Percentiles rank a stretch among this genome's conserved stretches.
Conservation (phyloP, 2,329 filamentous ascomycete species). For the Penicillium sp. region DNA sequence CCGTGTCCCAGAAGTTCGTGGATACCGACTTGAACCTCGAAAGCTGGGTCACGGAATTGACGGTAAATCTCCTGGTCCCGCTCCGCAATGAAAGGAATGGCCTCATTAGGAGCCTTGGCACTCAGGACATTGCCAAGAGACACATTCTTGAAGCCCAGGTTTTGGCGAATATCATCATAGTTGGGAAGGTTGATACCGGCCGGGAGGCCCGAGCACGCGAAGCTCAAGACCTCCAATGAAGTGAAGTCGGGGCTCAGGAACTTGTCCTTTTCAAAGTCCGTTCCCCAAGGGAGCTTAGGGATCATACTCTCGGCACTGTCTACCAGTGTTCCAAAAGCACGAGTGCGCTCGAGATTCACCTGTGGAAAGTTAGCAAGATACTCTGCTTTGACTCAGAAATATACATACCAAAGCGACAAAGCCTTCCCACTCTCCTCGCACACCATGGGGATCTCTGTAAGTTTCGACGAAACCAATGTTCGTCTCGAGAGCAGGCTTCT, state of each 20-base stretch:
- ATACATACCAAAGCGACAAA: slow-evolving; percentile 66
- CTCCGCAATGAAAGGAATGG: slow-evolving; percentile 83
- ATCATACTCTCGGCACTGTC: slow-evolving; percentile 79
- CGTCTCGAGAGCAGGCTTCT: slow-evolving; percentile 75
- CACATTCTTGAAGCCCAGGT: slow-evolving; percentile 68
- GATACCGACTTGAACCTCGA: slow-evolving; percentile 93
- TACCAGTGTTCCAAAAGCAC: slow-evolving; percentile 83
- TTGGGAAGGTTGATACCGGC: slow-evolving; percentile 62
- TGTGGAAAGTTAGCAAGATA: slow-evolving; percentile 32
- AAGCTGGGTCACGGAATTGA: slow-evolving; percentile 81
- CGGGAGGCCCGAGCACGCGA: slow-evolving; percentile 65
- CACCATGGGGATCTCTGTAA: slow-evolving; percentile 78
- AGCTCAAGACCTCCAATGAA: slow-evolving; percentile 85
- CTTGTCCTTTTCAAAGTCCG: slow-evolving; percentile 92
- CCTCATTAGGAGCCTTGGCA: slow-evolving; percentile 89
- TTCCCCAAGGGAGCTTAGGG: slow-evolving; percentile 82
- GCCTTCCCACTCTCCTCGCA: slow-evolving; percentile 82
- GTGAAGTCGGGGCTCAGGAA: slow-evolving; percentile 97
- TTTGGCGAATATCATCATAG: slow-evolving; percentile 62
- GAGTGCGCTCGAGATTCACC: slow-evolving; percentile 86
- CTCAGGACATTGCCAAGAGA: slow-evolving; percentile 90
- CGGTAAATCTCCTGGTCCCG: slow-evolving; percentile 76
- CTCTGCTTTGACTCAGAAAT: not conserved
- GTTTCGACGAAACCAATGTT: slow-evolving; percentile 86
- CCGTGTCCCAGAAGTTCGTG: slow-evolving; percentile 89